phyloP scores from a whole-genome alignment of 371 early-diverging fungal species.

The Sporodiniella umbellata region DNA sequence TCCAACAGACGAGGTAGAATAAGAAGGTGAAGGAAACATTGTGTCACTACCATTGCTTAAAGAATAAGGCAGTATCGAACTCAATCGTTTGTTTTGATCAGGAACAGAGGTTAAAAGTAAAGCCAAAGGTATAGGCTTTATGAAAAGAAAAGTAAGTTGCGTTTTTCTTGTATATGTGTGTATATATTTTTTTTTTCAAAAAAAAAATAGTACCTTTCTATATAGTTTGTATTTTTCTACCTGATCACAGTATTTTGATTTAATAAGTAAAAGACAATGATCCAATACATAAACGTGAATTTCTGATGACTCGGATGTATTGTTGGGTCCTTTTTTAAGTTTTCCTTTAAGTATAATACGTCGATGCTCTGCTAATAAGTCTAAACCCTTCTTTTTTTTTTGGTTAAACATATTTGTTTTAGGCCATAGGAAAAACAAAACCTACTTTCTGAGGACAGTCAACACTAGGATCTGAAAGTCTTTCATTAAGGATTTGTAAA shows the following conservation, averaged over 20 bases:
- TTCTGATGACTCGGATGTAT: constrained; percentile 48
- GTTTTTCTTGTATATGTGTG: neutral
- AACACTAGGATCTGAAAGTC: constrained; percentile 54
- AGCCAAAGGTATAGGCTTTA: constrained; percentile 65
- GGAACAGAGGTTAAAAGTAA: constrained; percentile 55
- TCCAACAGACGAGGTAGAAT: neutral
- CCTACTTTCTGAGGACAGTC: constrained; percentile 38
- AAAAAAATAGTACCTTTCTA: constrained; percentile 18
- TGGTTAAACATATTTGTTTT: neutral
- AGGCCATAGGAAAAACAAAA: too few relatives aligned
- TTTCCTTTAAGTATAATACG: constrained; percentile 74
- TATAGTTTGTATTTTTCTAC: constrained; percentile 16
- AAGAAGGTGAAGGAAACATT: neutral
- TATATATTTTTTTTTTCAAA: neutral
- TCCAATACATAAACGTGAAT: constrained; percentile 76
- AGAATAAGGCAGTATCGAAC: constrained; percentile 14
- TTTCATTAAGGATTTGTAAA: constrained; percentile 7
- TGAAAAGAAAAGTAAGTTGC: too few relatives aligned
- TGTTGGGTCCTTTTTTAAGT: constrained; percentile 58
- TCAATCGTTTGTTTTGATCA: constrained; percentile 32
- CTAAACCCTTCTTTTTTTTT: constrained; percentile 6
- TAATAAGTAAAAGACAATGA: constrained; percentile 72
- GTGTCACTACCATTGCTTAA: neutral
- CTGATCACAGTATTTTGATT: constrained; percentile 29
- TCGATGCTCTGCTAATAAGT: constrained; percentile 52